Evolutionary conservation across 176 grass and related monocot species (phyloP).

Genomic region (Carex scoparia): DNA sequence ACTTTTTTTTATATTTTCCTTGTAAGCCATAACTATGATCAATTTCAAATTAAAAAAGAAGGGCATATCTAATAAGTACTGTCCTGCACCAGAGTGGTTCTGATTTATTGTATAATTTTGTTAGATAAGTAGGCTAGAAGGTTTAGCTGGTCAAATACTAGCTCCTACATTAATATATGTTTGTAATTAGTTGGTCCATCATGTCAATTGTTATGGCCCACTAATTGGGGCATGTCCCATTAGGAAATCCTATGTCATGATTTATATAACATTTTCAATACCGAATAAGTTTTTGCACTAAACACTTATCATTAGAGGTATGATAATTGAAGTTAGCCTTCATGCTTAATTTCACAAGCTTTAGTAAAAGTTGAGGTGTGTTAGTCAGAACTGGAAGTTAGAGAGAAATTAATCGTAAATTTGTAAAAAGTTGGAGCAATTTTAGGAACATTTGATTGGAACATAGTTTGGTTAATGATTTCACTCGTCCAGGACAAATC

Average conservation of each 20-base stretch:
- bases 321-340: not conserved
- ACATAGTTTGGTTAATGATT: too few relatives aligned
- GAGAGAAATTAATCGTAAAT: too few relatives aligned
- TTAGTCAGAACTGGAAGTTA: too few relatives aligned
- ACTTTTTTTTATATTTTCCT: not conserved
- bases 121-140: not conserved
- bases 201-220: not conserved
- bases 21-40: not conserved
- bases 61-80: not conserved
- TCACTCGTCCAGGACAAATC: too few relatives aligned
- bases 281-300: not conserved
- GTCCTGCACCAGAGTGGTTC: not conserved
- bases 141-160: not conserved
- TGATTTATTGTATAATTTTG: not conserved
- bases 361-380: too few relatives aligned
- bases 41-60: not conserved
- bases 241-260: not conserved
- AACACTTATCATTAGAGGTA: not conserved
- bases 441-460: too few relatives aligned
- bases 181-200: not conserved
- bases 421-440: too few relatives aligned
- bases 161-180: not conserved
- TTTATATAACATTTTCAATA: not conserved
- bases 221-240: not conserved
- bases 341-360: not conserved